phyloP scores from a whole-genome alignment of 768 basidiomycete genomes.

The Fomitopsis serialis region DNA sequence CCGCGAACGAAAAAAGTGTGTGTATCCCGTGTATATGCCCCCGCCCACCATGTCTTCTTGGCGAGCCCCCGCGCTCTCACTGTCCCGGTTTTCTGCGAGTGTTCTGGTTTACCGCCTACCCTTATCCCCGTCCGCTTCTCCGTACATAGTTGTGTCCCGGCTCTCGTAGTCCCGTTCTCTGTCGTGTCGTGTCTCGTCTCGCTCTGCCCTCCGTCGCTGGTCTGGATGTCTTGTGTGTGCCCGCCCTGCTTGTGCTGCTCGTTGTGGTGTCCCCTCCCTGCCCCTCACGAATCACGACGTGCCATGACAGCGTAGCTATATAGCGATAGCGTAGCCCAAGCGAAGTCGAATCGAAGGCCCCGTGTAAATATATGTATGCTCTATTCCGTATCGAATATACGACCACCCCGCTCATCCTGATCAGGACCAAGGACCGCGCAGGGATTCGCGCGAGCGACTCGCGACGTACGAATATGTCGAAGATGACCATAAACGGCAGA shows the following conservation, averaged over 20 bases:
- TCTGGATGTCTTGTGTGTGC: not conserved
- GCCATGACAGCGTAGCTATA: not conserved
- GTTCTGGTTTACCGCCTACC: not conserved
- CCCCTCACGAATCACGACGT: not conserved
- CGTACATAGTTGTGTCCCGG: not conserved
- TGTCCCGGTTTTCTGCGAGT: not conserved
- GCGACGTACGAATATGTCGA: not conserved
- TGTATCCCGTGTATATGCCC: not conserved
- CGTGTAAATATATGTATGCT: conserved; percentile 13
- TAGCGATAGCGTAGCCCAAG: not conserved
- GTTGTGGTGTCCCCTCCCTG: not conserved
- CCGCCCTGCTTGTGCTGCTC: not conserved
- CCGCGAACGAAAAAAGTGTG: not conserved
- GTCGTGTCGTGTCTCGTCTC: not conserved
- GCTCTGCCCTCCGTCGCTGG: not conserved
- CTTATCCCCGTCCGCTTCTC: not conserved
- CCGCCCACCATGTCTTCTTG: not conserved
- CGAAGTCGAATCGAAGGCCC: not conserved
- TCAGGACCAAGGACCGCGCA: too few species aligned
- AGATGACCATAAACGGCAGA: not conserved
- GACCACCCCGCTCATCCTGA: not conserved
- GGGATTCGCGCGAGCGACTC: not conserved
- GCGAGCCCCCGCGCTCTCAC: not conserved
- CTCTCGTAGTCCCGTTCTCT: not conserved
- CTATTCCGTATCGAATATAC: not conserved